Evolutionary conservation across 148 eudicot species (phyloP).

Genomic region (Silene uniflora): DNA sequence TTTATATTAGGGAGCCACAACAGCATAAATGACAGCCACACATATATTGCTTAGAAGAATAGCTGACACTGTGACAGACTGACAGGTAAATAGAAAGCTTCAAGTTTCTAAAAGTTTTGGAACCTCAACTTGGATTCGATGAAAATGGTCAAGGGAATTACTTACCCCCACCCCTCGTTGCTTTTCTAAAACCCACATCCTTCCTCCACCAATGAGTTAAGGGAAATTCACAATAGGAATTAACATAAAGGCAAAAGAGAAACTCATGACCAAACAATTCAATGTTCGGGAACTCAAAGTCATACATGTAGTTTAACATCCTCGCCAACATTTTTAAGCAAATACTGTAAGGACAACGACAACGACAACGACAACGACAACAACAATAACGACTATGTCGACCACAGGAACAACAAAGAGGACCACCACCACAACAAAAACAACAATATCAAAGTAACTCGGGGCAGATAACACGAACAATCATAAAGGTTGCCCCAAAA

Average conservation of each 20-base stretch:
- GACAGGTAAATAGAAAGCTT: not conserved
- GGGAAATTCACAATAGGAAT: not conserved
- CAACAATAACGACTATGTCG: too few relatives aligned
- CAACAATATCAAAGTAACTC: not conserved
- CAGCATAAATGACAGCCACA: not conserved
- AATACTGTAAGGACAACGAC: too few relatives aligned
- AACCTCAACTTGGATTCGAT: conserved; percentile 1
- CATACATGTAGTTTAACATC: too few relatives aligned
- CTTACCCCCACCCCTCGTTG: not conserved
- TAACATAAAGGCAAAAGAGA: not conserved
- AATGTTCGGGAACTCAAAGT: too few relatives aligned
- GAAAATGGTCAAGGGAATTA: not conserved
- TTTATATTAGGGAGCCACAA: not conserved
- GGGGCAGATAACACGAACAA: not conserved
- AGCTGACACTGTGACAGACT: not conserved
- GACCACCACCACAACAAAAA: not conserved
- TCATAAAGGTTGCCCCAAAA: not conserved
- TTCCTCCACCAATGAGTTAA: not conserved
- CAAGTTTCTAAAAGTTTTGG: not conserved
- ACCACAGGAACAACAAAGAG: too few relatives aligned
- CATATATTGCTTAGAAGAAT: not conserved
- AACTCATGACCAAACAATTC: not conserved
- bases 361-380: too few relatives aligned
- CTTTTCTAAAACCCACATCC: not conserved
- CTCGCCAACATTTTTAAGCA: too few relatives aligned